Base-by-base conservation (phyloP, 108 stramenopile species). In the Nitzschia putrida region DNA sequence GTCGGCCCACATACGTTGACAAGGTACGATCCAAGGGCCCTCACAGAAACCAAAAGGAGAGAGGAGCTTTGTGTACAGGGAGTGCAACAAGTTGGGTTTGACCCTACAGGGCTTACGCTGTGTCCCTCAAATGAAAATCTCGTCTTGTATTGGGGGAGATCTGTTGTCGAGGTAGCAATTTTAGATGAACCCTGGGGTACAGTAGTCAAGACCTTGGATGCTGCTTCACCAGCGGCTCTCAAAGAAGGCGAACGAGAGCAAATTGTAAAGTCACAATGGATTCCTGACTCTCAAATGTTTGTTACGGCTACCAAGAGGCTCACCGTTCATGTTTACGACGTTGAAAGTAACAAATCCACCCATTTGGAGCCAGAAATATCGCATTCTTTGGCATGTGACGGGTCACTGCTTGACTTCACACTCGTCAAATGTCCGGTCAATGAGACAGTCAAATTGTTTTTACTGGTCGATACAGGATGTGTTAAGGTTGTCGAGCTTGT, bases 71-170 rank as follows among this genome's bases (percentile, higher is more conserved):
- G 75, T 61, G 64, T 88, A 40, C 73, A 86, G 21, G 91, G 86
- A 12, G 55, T 72, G 6, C 61, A 72, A 43, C 56, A 51, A 12
- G 51, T 88, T 13, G 58, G 76, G 14, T 92, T 92, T 74, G 64
- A 83, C 20, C 66, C 87, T 26, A 61, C 74, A 16, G 89, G 92
- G 4, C 63, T 93, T 53, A 42, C 61, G 44, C 55, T 89, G 23
- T 84, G 78, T 64, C 60, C 74, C 13, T 78, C 73, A n/a, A 90
- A 83, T 52, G 83, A 87, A 40, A 64, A 88, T 3, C 86, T 85
- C 51, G 42, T 93, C 8, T 43, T 89, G 26, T 65, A 89, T 22
- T 93, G 92, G 92, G 88, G 89, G 6, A 45, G 66, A 24, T 64
- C 84, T 43, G 74, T 85, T 53, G 88, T 83, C 40, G 80, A 78